Percentiles rank a stretch among this genome's conserved stretches.
Conservation (phyloP, 768 basidiomycete species). For the Lentinula boryana region DNA sequence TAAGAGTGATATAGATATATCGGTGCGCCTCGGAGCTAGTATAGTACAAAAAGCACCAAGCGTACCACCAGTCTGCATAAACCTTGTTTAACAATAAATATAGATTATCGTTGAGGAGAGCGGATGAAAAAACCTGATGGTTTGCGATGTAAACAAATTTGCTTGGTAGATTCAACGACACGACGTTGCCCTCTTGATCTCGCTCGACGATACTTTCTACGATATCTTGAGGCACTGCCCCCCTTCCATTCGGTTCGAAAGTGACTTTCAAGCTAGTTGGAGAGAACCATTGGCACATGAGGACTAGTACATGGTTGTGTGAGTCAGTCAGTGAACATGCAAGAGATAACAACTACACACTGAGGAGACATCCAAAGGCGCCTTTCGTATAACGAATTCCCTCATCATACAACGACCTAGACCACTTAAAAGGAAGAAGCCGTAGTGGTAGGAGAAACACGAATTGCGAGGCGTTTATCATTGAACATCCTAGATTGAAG, state of each 20-base stretch:
- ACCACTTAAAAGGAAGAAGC: conserved; percentile 52
- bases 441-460: conserved; percentile 62
- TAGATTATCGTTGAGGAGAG: neutral
- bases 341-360: conserved; percentile 34
- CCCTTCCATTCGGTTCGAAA: conserved; percentile 65
- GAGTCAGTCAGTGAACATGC: neutral
- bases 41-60: conserved; percentile 79
- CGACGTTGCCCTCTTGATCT: conserved; percentile 49
- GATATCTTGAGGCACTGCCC: conserved; percentile 55
- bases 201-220: conserved; percentile 51
- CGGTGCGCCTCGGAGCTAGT: conserved; percentile 54
- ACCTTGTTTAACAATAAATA: conserved; percentile 32
- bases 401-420: conserved; percentile 53
- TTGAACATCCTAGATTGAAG: conserved; percentile 60
- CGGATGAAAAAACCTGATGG: conserved; percentile 63
- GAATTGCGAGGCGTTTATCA: conserved; percentile 72
- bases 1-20: conserved; percentile 86
- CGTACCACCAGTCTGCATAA: conserved; percentile 84
- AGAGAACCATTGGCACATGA: conserved; percentile 79
- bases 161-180: conserved; percentile 63
- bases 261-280: conserved; percentile 70
- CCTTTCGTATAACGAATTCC: conserved; percentile 81
- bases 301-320: conserved; percentile 35
- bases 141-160: conserved; percentile 86
- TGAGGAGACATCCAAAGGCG: conserved; percentile 67